These are phyloP conservation scores for Sclerotinia spermophila DNA, from an alignment of 2,329 filamentous ascomycete genomes.

Conservation along the genomic window DNA sequence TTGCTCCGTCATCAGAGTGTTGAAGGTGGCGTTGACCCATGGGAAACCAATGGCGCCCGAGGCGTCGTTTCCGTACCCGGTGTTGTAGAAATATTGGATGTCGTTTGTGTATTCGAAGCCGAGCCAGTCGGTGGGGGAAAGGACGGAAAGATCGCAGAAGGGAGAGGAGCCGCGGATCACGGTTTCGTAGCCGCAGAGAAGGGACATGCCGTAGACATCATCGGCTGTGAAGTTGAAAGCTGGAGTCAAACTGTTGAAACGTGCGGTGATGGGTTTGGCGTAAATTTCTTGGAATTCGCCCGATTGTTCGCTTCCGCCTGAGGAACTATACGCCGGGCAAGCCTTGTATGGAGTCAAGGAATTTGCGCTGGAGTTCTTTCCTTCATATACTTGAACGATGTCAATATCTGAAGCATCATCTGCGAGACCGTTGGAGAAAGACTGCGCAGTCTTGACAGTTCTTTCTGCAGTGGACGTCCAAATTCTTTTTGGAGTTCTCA, in stretches of 20 bases:
- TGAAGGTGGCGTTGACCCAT: conserved; percentile 51
- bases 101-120: conserved; percentile 50
- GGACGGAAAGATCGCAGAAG: conserved; percentile 45
- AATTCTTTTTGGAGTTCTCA: conserved; percentile 46
- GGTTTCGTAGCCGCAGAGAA: conserved; percentile 50
- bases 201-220: conserved; percentile 50
- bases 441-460: conserved; percentile 47
- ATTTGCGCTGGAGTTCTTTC: conserved; percentile 46
- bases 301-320: conserved; percentile 46
- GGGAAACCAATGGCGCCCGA: conserved; percentile 48
- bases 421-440: conserved; percentile 47
- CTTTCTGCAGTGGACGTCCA: conserved; percentile 52
- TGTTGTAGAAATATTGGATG: conserved; percentile 49
- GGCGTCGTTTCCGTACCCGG: conserved; percentile 48
- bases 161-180: conserved; percentile 47
- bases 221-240: conserved; percentile 50
- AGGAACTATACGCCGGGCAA: conserved; percentile 51
- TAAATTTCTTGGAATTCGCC: conserved; percentile 42
- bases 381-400: conserved; percentile 45
- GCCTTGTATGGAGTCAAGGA: conserved; percentile 52
- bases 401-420: conserved; percentile 43
- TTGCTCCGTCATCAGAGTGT: conserved; percentile 36
- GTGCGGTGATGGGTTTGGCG: conserved; percentile 48
- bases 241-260: conserved; percentile 45
- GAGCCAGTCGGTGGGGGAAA: conserved; percentile 47